phyloP scores from a whole-genome alignment of 805 yeast species.

The Torulaspora gathmanii region DNA sequence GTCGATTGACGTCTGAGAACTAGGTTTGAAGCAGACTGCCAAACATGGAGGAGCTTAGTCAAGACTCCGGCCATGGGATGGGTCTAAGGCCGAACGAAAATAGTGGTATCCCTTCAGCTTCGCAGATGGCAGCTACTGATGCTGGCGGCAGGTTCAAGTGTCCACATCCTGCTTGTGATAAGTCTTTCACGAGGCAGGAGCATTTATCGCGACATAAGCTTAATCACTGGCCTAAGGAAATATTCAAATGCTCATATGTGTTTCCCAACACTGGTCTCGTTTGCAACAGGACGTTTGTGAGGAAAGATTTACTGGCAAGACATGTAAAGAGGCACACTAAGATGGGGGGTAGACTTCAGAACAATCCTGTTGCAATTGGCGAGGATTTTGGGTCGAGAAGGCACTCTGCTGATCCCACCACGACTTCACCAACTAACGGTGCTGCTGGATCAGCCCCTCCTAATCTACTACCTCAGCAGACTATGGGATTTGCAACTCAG shows the following conservation, averaged over 20 bases:
- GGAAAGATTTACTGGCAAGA: slow-evolving; percentile 50
- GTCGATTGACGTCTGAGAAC: too few species aligned
- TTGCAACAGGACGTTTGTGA: slow-evolving; percentile 58
- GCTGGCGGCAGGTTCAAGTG: slow-evolving; percentile 36
- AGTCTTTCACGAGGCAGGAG: slow-evolving; percentile 54
- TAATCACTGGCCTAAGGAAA: slow-evolving; percentile 51
- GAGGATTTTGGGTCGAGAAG: slow-evolving; percentile 3
- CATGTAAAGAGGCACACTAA: slow-evolving; percentile 42
- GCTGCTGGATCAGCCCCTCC: slow-evolving; percentile 9
- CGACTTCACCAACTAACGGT: slow-evolving; percentile 1
- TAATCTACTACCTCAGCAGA: slow-evolving; percentile 2
- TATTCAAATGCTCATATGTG: slow-evolving; percentile 44
- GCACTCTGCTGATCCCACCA: slow-evolving; percentile 2
- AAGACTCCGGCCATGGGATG: background rate
- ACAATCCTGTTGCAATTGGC: background rate
- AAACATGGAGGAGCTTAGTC: slow-evolving; percentile 1
- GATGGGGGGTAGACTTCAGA: slow-evolving; percentile 11
- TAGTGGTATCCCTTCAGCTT: background rate
- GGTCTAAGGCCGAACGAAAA: background rate
- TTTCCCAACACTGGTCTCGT: slow-evolving; percentile 29
- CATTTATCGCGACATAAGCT: slow-evolving; percentile 59
- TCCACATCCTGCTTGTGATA: slow-evolving; percentile 48
- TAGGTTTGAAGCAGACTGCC: background rate
- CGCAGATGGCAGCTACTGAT: background rate
- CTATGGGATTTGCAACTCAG: background rate